phyloP scores from a whole-genome alignment of 768 basidiomycete genomes.

The Crucibulum laeve region DNA sequence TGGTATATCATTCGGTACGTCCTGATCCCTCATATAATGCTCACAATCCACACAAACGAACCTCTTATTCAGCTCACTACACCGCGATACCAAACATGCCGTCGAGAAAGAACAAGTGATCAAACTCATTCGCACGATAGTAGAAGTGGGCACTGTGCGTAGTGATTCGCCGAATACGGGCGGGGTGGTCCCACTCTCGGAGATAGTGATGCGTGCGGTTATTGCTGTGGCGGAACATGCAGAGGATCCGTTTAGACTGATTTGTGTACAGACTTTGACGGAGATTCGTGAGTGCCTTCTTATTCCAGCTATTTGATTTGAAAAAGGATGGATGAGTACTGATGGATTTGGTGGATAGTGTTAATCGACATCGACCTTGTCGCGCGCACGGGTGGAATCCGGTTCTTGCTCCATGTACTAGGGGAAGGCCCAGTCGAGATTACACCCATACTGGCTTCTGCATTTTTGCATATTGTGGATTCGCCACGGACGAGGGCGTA shows the following conservation, averaged over 20 bases:
- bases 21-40: not conserved
- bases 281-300: slow-evolving; percentile 70
- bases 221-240: slow-evolving; percentile 89
- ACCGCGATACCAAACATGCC: slow-evolving; percentile 77
- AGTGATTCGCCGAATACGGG: slow-evolving; percentile 36
- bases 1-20: slow-evolving; percentile 88
- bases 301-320: not conserved
- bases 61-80: slow-evolving; percentile 56
- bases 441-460: slow-evolving; percentile 69
- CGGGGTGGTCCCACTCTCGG: slow-evolving; percentile 58
- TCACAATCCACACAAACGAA: slow-evolving; percentile 6
- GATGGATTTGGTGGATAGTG: slow-evolving; percentile 38
- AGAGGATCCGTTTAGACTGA: slow-evolving; percentile 83
- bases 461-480: slow-evolving; percentile 83
- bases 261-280: slow-evolving; percentile 81
- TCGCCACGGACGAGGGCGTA: slow-evolving; percentile 77
- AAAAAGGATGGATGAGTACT: too few relatives aligned
- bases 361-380: slow-evolving; percentile 85
- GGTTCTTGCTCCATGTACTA: slow-evolving; percentile 79
- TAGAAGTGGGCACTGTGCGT: slow-evolving; percentile 68
- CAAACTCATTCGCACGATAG: slow-evolving; percentile 79
- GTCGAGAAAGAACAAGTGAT: slow-evolving; percentile 92
- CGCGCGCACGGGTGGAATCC: slow-evolving; percentile 75
- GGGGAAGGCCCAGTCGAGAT: slow-evolving; percentile 89
- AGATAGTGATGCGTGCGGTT: slow-evolving; percentile 81